These are phyloP conservation scores for Aureobasidium uvarum DNA, from an alignment of 2,329 filamentous ascomycete genomes.

Conservation along the genomic window DNA sequence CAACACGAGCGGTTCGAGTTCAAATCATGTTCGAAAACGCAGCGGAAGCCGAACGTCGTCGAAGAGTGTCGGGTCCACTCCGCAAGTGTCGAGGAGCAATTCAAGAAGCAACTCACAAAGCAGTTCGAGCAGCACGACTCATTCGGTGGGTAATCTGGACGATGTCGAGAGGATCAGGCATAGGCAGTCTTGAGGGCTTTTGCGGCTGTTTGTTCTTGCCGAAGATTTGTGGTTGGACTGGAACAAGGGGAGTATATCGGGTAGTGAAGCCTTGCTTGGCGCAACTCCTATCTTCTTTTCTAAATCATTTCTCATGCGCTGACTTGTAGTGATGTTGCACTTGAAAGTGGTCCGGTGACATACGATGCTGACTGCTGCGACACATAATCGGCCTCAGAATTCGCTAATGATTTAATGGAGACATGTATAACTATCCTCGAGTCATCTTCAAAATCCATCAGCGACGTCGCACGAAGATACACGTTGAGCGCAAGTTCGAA, in stretches of 20 bases:
- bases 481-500: no score
- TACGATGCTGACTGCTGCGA: not conserved
- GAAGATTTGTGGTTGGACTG: not conserved
- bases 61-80: not conserved
- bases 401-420: not conserved
- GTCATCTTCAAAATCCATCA: not conserved
- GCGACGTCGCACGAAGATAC: no score
- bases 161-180: conserved; percentile 12
- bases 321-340: not conserved
- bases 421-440: not conserved
- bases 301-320: not conserved
- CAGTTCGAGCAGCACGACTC: conserved; percentile 7
- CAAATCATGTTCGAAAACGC: conserved; percentile 2
- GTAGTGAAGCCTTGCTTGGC: conserved; percentile 2
- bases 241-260: not conserved
- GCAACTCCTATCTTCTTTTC: not conserved
- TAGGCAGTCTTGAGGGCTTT: not conserved
- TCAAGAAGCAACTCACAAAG: conserved; percentile 10
- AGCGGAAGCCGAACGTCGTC: conserved; percentile 12
- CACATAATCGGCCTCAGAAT: not conserved
- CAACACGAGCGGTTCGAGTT: conserved; percentile 5
- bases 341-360: not conserved
- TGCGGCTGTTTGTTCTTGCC: not conserved
- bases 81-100: conserved; percentile 16
- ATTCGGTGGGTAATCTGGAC: conserved; percentile 12